Evolutionary conservation across 1,284 basidiomycete species (phyloP).

Genomic region (Tylopilus sp.): DNA sequence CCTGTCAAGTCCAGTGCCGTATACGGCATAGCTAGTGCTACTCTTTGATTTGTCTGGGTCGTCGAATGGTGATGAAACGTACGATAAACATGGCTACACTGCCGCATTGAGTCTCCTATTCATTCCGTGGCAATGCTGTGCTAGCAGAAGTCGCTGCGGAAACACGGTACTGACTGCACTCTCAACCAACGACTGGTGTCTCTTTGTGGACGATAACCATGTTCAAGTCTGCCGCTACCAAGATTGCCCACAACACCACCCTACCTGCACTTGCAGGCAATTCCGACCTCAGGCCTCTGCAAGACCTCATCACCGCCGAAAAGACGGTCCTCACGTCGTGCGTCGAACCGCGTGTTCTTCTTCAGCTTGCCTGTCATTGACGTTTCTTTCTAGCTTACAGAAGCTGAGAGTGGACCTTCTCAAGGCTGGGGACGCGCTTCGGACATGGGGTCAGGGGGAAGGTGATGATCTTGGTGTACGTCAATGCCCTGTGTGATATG

Average conservation of each 20-base stretch:
- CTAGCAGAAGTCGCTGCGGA: background rate
- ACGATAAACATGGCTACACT: no score
- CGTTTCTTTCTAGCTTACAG: constrained; percentile 60
- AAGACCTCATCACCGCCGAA: constrained; percentile 91
- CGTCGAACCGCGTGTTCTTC: constrained; percentile 41
- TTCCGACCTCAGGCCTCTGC: constrained; percentile 84
- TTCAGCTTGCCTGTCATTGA: background rate
- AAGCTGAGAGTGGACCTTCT: constrained; percentile 73
- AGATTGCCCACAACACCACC: constrained; percentile 88
- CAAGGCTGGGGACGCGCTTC: constrained; percentile 82
- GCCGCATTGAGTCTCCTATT: background rate
- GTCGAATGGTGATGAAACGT: no score
- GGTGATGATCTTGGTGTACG: constrained; percentile 88
- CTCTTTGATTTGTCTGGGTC: no score
- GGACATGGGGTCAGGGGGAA: constrained; percentile 85
- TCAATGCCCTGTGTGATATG: constrained; percentile 20
- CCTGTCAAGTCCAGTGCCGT: no score
- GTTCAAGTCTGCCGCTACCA: constrained; percentile 81
- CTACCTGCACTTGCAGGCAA: constrained; percentile 83
- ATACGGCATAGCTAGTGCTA: no score
- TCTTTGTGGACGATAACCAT: constrained; percentile 49
- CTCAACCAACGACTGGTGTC: background rate
- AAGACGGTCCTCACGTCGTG: constrained; percentile 85
- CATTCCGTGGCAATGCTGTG: background rate
- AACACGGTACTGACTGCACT: background rate